Conservation (phyloP, 1,284 basidiomycete species). For the Veloboletus limbatus region DNA sequence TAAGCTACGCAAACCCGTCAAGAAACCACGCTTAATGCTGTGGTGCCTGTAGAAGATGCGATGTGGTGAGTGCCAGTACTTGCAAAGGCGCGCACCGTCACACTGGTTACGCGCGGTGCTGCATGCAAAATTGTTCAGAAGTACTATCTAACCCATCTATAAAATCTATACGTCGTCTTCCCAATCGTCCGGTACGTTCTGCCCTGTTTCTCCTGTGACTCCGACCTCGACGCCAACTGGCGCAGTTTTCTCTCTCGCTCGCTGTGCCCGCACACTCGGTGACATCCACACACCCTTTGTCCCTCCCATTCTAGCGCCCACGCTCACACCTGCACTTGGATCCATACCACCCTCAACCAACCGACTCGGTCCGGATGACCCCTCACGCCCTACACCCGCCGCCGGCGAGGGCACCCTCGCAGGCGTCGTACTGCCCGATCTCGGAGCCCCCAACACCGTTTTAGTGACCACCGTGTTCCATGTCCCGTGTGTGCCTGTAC, state of each 20-base stretch:
- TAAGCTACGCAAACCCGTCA: no score
- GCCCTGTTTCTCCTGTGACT: not conserved
- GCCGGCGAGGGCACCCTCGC: conserved; percentile 23
- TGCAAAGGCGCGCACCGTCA: no score
- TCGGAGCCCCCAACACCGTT: conserved; percentile 13
- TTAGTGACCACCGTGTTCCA: conserved; percentile 26
- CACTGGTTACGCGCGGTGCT: no score
- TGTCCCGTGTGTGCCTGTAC: not conserved
- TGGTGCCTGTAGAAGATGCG: no score
- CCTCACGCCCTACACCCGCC: conserved; percentile 8
- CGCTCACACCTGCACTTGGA: not conserved
- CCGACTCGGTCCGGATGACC: conserved; percentile 7
- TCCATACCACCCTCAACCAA: conserved; percentile 1
- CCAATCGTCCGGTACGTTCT: conserved; percentile 50
- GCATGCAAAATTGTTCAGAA: no score
- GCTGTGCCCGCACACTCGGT: conserved; percentile 19
- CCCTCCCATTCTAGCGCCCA: no score
- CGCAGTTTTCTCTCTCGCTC: conserved; percentile 7
- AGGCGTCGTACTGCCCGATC: conserved; percentile 20
- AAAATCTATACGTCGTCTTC: conserved; percentile 44
- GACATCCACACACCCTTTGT: conserved; percentile 22
- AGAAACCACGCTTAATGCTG: no score
- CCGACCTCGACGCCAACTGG: not conserved
- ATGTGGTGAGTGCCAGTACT: no score
- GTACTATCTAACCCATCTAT: conserved; percentile 3